Percentiles rank a stretch among this genome's conserved stretches.
Evolutionary conservation across 108 stramenopile genomes (phyloP).

Genomic region (Cylindrotheca closterium): DNA sequence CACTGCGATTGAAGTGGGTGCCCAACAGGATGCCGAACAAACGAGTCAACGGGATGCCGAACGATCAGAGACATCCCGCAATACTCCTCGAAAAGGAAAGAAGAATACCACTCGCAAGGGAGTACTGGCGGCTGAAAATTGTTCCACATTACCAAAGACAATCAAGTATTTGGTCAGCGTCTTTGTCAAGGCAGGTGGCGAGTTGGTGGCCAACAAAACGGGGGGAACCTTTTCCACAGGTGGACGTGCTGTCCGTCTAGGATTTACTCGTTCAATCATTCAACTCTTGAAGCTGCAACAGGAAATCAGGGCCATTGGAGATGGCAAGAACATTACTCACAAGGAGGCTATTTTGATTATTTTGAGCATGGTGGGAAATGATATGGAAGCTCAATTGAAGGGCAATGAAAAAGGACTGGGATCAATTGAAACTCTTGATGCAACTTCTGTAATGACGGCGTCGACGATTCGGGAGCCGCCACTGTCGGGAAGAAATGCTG

Average conservation of each 20-base stretch:
- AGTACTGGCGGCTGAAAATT: conserved; percentile 13
- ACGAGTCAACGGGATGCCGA: conserved; percentile 15
- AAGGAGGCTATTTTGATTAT: conserved; percentile 47
- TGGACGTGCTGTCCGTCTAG: conserved; percentile 77
- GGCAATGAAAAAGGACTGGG: conserved; percentile 12
- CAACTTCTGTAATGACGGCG: conserved; percentile 8
- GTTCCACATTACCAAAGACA: conserved; percentile 47
- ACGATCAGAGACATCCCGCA: neutral
- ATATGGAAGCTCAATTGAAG: conserved; percentile 65
- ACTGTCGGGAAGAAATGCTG: neutral
- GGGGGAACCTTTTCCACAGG: conserved; percentile 77
- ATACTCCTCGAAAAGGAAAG: conserved; percentile 1
- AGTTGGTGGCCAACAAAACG: conserved; percentile 50
- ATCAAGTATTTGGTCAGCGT: conserved; percentile 56
- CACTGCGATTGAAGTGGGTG: conserved; percentile 61
- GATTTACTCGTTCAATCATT: conserved; percentile 46
- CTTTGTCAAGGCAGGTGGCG: conserved; percentile 83
- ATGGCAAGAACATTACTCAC: conserved; percentile 32
- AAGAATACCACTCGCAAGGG: conserved; percentile 8
- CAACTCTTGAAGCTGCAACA: conserved; percentile 60
- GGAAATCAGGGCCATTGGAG: conserved; percentile 32
- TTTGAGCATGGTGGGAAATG: conserved; percentile 69
- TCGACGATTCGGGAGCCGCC: conserved; percentile 4
- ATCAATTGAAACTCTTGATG: conserved; percentile 4
- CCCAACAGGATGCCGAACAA: conserved; percentile 27